These are phyloP conservation scores for Pseudevernia furfuracea DNA, from an alignment of 495 filamentous ascomycete species.

Conservation along the genomic window DNA sequence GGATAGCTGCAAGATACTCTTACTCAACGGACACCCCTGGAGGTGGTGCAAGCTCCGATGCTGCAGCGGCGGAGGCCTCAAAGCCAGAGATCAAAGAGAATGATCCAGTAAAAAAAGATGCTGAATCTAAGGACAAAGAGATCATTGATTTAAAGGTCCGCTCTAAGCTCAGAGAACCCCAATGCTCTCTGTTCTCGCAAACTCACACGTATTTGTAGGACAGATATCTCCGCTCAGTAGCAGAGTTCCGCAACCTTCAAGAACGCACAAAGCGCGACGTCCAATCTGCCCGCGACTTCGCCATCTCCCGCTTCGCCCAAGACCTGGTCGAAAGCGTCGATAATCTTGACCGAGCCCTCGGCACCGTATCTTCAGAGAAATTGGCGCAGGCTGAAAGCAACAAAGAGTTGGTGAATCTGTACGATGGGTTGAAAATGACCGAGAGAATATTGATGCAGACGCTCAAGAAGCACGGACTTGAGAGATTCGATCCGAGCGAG, in stretches of 20 bases:
- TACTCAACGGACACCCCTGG: slow-evolving; percentile 18
- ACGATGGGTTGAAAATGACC: slow-evolving; percentile 90
- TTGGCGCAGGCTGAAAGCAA: slow-evolving; percentile 36
- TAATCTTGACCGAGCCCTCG: slow-evolving; percentile 89
- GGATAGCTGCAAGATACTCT: slow-evolving; percentile 17
- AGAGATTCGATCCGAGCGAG: slow-evolving; percentile 70
- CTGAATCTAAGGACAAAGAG: slow-evolving; percentile 80
- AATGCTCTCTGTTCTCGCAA: slow-evolving; percentile 15
- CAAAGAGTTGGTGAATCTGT: slow-evolving; percentile 61
- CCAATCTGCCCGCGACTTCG: slow-evolving; percentile 78
- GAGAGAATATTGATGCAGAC: slow-evolving; percentile 81
- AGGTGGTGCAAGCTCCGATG: slow-evolving; percentile 31
- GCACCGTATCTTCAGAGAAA: slow-evolving; percentile 66
- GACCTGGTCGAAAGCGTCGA: slow-evolving; percentile 92
- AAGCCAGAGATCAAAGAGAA: slow-evolving; percentile 33
- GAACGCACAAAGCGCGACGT: slow-evolving; percentile 88
- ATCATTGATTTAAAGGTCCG: slow-evolving; percentile 77
- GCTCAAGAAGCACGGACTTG: slow-evolving; percentile 85
- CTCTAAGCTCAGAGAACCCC: not conserved
- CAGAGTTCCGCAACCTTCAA: slow-evolving; percentile 96
- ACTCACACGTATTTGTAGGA: slow-evolving; percentile 50
- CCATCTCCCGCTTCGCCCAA: slow-evolving; percentile 87
- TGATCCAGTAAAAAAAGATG: slow-evolving; percentile 50
- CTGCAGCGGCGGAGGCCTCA: slow-evolving; percentile 21
- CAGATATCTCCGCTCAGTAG: slow-evolving; percentile 83